Percentiles rank a stretch among this genome's conserved stretches.
Evolutionary conservation across 2,329 filamentous ascomycete genomes (phyloP).

Genomic region (Ampelomyces quisqualis): DNA sequence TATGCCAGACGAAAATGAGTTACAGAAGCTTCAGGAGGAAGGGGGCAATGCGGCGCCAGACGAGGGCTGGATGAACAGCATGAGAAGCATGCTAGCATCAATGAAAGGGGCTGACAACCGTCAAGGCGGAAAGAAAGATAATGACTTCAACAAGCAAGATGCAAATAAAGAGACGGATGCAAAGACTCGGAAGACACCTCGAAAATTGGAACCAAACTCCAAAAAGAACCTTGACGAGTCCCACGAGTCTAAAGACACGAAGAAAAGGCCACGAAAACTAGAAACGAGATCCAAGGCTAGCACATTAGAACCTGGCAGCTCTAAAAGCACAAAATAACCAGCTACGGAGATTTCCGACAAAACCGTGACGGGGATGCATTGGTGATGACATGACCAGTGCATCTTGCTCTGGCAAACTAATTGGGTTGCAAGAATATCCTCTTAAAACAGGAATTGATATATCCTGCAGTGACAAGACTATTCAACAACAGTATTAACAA

Average conservation of each 20-base stretch:
- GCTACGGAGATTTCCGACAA: too few relatives aligned
- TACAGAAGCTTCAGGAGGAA: slow-evolving; percentile 17
- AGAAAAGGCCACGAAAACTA: slow-evolving; percentile 16
- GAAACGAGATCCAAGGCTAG: slow-evolving; percentile 14
- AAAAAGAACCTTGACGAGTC: neutral
- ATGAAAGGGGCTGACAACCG: neutral
- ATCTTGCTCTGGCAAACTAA: too few relatives aligned
- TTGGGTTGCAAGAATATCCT: too few relatives aligned
- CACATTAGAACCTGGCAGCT: too few relatives aligned
- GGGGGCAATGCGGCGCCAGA: slow-evolving; percentile 9
- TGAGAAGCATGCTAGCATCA: slow-evolving; percentile 15
- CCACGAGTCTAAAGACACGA: slow-evolving; percentile 2
- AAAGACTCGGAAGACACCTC: slow-evolving; percentile 15
- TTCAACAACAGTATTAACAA: too few relatives aligned
- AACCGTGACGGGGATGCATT: too few relatives aligned
- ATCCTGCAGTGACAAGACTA: too few relatives aligned
- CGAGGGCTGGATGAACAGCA: slow-evolving; percentile 11
- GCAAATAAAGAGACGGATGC: slow-evolving; percentile 1
- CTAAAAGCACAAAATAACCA: too few relatives aligned
- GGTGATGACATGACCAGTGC: too few relatives aligned
- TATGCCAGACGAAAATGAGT: slow-evolving; percentile 17
- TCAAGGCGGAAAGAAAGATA: neutral
- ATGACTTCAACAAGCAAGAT: neutral
- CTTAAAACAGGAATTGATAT: too few relatives aligned
- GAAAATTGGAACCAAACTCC: slow-evolving; percentile 15